Percentiles rank a stretch among this genome's conserved stretches.
phyloP scores from a whole-genome alignment of 2,329 filamentous ascomycete genomes.

The Shiraia bambusicola region DNA sequence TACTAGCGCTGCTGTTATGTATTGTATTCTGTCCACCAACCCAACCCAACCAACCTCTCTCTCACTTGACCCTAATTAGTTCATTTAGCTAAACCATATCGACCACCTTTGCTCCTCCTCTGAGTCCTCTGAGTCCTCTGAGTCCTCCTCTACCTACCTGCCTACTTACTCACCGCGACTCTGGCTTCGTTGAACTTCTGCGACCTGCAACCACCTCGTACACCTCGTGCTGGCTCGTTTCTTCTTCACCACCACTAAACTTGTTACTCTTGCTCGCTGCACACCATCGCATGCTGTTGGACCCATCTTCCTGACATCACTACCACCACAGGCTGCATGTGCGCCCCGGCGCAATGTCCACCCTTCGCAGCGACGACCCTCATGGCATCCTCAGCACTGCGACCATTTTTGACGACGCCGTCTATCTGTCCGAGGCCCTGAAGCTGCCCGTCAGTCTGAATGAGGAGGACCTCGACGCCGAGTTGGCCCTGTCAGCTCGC shows the following conservation, averaged over 20 bases:
- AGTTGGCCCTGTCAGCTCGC: slow-evolving; percentile 28
- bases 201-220: too few relatives aligned
- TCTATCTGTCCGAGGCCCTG: slow-evolving; percentile 37
- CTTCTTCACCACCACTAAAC: too few relatives aligned
- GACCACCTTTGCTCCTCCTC: too few relatives aligned
- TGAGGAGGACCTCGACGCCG: slow-evolving; percentile 37
- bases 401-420: slow-evolving; percentile 39
- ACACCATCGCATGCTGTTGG: slow-evolving; percentile 21
- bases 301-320: slow-evolving; percentile 25
- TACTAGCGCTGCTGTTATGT: too few relatives aligned
- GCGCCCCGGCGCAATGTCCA: slow-evolving; percentile 38
- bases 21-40: too few relatives aligned
- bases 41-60: too few relatives aligned
- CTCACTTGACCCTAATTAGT: too few relatives aligned
- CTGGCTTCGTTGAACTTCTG: too few relatives aligned
- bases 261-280: slow-evolving; percentile 13
- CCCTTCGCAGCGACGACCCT: slow-evolving; percentile 25
- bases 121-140: too few relatives aligned
- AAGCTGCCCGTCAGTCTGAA: slow-evolving; percentile 24
- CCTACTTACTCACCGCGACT: slow-evolving; percentile 2
- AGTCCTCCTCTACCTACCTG: too few relatives aligned
- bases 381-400: slow-evolving; percentile 27
- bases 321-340: slow-evolving; percentile 28
- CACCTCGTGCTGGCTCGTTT: too few relatives aligned
- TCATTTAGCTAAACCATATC: too few relatives aligned